A percentile compares a stretch with the other conserved stretches of the same genome.
phyloP scores from a whole-genome alignment of 179 eudicot genomes.

The Silene vulgaris region DNA sequence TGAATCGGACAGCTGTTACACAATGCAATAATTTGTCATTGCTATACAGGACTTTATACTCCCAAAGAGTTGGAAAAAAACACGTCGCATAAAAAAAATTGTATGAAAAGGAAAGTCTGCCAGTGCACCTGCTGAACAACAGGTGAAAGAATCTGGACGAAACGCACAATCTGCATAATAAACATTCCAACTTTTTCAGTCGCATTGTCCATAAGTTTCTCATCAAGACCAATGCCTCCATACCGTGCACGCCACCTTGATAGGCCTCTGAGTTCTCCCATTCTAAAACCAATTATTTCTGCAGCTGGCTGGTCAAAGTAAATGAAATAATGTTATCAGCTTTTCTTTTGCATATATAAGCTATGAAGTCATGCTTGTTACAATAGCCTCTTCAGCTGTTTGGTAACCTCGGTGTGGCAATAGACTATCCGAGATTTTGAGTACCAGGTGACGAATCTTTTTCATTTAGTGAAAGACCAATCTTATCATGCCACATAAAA shows the following conservation, averaged over 20 bases:
- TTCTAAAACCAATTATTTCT: slow-evolving; percentile 84
- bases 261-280: slow-evolving; percentile 95
- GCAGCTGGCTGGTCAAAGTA: slow-evolving; percentile 76
- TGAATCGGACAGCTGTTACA: slow-evolving; percentile 11
- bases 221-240: slow-evolving; percentile 77
- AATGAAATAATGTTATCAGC: slow-evolving; percentile 9
- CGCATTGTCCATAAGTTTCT: slow-evolving; percentile 57
- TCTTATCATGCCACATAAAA: background rate
- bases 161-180: slow-evolving; percentile 73
- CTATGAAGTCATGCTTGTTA: slow-evolving; percentile 12
- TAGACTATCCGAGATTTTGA: background rate
- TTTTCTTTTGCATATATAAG: background rate
- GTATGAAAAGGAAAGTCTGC: background rate
- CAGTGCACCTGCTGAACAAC: slow-evolving; percentile 68
- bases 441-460: background rate
- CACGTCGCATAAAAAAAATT: background rate
- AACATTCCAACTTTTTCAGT: slow-evolving; percentile 88
- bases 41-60: background rate
- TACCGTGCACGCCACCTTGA: slow-evolving; percentile 95
- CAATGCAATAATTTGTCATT: background rate
- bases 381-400: background rate
- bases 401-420: background rate
- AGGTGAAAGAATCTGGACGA: slow-evolving; percentile 76
- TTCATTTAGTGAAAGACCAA: background rate
- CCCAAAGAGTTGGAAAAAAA: background rate